Evolutionary conservation across 2,329 filamentous ascomycete genomes (phyloP).

Genomic region (Paraconiothyrium sp.): DNA sequence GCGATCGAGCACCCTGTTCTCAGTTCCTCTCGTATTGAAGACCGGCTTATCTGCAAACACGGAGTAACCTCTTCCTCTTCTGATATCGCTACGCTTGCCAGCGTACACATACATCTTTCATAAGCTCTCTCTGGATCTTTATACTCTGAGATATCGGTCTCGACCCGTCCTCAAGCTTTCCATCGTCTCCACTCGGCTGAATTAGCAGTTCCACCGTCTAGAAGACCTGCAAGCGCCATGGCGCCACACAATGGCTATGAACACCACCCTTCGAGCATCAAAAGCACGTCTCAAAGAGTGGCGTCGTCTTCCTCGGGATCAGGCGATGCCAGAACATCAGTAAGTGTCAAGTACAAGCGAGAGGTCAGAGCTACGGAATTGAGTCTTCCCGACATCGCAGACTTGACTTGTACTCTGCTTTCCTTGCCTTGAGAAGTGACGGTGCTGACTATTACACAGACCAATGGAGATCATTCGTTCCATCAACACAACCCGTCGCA

Average conservation of each 20-base stretch:
- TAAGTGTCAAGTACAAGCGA: background rate
- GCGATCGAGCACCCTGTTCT: too few relatives aligned
- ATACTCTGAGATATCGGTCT: background rate
- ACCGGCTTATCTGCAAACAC: background rate
- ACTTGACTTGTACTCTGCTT: background rate
- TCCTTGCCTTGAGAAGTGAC: background rate
- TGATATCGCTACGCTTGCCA: background rate
- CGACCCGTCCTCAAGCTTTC: background rate
- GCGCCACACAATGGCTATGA: background rate
- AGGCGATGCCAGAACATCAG: background rate
- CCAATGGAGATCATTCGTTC: background rate
- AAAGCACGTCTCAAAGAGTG: background rate
- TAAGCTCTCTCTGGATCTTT: background rate
- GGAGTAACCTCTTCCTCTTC: background rate
- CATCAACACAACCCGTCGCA: background rate
- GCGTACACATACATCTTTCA: background rate
- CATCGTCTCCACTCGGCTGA: background rate
- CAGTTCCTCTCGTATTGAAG: background rate
- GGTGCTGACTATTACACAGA: conserved; percentile 1
- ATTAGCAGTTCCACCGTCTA: background rate
- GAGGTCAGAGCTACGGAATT: background rate
- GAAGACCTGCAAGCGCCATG: background rate
- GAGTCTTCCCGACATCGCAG: background rate
- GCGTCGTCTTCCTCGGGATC: background rate
- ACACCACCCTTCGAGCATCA: background rate